phyloP scores from a whole-genome alignment of 2,329 filamentous ascomycete genomes.

The Aureobasidium namibiae region DNA sequence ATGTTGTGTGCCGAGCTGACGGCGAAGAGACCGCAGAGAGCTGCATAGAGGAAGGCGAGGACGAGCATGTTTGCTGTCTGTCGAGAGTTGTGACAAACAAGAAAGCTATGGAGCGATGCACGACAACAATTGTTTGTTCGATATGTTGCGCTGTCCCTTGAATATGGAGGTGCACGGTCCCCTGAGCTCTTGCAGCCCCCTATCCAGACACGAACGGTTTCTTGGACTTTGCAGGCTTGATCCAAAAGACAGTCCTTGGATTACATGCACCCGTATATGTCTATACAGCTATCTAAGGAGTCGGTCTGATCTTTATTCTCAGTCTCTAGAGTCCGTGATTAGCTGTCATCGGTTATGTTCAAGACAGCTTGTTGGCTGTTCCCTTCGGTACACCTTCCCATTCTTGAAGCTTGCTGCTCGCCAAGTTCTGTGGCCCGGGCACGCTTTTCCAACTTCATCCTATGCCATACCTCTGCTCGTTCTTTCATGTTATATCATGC shows the following conservation, averaged over 20 bases:
- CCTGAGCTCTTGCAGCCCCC: not conserved
- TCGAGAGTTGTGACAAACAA: not conserved
- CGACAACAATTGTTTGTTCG: slow-evolving; percentile 1
- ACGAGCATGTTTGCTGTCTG: slow-evolving; percentile 22
- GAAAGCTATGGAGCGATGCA: not conserved
- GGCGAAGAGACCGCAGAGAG: slow-evolving; percentile 51
- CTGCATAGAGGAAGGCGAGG: slow-evolving; percentile 30
- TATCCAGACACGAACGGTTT: not conserved
- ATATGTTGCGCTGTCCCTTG: slow-evolving; percentile 10
- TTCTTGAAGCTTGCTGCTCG: not conserved
- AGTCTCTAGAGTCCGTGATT: no score
- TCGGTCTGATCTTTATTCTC: not conserved
- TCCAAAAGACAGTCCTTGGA: no score
- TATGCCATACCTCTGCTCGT: not conserved
- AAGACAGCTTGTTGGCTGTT: not conserved
- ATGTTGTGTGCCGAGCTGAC: slow-evolving; percentile 83
- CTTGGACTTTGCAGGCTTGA: not conserved
- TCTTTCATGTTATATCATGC: not conserved
- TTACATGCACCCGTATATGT: not conserved
- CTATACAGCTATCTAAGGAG: not conserved
- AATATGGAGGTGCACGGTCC: slow-evolving; percentile 1
- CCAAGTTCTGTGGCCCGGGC: slow-evolving; percentile 1
- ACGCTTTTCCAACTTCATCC: not conserved
- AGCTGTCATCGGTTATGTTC: no score
- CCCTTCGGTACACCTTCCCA: not conserved